Conservation (phyloP, 768 basidiomycete genomes). For the Suillus sp. region DNA sequence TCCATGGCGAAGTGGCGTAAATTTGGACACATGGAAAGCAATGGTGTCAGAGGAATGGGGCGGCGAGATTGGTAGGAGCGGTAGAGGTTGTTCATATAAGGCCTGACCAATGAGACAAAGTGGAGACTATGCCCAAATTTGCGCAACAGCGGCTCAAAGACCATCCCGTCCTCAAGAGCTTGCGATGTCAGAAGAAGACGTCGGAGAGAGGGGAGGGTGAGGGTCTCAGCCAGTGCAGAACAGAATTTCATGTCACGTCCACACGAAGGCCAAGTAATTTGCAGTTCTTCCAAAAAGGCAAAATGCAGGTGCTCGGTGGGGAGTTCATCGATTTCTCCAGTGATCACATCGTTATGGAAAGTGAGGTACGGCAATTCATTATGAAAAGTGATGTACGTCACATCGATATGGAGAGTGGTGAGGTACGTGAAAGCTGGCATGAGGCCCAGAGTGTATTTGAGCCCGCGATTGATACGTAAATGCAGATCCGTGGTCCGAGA, state of each 20-base stretch:
- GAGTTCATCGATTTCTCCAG: background rate
- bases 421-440: background rate
- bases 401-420: background rate
- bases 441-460: background rate
- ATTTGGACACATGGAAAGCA: background rate
- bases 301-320: background rate
- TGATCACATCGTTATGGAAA: background rate
- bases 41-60: background rate
- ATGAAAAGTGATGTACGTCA: no score
- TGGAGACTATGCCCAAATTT: background rate
- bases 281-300: slow-evolving; percentile 1
- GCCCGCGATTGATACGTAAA: background rate
- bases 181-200: background rate
- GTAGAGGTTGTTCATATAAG: background rate
- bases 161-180: background rate
- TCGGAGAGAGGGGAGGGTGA: slow-evolving; percentile 1
- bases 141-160: background rate
- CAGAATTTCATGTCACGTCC: background rate
- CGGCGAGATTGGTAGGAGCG: background rate
- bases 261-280: background rate
- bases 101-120: background rate
- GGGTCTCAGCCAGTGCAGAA: background rate
- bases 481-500: background rate
- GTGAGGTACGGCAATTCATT: no score
- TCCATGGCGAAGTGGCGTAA: background rate